These are phyloP conservation scores for Pleomassaria siparia DNA, from an alignment of 2,329 filamentous ascomycete genomes.

Conservation along the genomic window DNA sequence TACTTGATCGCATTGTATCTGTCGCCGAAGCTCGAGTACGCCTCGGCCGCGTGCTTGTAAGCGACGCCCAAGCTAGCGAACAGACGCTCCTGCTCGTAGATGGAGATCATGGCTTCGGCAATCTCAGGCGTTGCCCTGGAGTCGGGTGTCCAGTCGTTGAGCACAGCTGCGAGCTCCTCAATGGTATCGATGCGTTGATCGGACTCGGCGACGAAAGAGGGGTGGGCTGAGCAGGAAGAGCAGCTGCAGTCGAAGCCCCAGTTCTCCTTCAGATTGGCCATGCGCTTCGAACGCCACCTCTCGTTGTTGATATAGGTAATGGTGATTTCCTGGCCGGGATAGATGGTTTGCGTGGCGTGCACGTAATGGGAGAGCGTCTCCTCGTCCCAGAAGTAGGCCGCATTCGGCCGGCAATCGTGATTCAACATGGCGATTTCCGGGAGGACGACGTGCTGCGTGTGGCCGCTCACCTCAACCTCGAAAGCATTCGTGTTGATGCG, in stretches of 20 bases:
- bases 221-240: conserved; percentile 38
- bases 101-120: conserved; percentile 37
- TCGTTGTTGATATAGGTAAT: conserved; percentile 48
- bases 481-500: conserved; percentile 42
- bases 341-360: conserved; percentile 42
- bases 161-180: conserved; percentile 22
- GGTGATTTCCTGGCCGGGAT: conserved; percentile 45
- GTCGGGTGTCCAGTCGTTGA: conserved; percentile 31
- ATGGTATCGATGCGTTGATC: conserved; percentile 41
- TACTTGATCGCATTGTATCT: conserved; percentile 33
- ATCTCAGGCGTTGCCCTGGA: conserved; percentile 32
- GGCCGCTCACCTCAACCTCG: conserved; percentile 27
- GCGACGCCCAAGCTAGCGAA: conserved; percentile 39
- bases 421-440: conserved; percentile 42
- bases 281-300: conserved; percentile 28
- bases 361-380: conserved; percentile 43
- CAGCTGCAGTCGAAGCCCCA: conserved; percentile 48
- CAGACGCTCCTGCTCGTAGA: conserved; percentile 44
- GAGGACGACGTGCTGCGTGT: conserved; percentile 28
- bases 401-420: conserved; percentile 42
- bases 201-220: conserved; percentile 25
- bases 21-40: conserved; percentile 40
- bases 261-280: conserved; percentile 32
- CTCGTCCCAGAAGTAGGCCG: conserved; percentile 46
- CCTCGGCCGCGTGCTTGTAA: conserved; percentile 45